Conservation (phyloP, 2,329 filamentous ascomycete species). For the Penicillium brasilianum region DNA sequence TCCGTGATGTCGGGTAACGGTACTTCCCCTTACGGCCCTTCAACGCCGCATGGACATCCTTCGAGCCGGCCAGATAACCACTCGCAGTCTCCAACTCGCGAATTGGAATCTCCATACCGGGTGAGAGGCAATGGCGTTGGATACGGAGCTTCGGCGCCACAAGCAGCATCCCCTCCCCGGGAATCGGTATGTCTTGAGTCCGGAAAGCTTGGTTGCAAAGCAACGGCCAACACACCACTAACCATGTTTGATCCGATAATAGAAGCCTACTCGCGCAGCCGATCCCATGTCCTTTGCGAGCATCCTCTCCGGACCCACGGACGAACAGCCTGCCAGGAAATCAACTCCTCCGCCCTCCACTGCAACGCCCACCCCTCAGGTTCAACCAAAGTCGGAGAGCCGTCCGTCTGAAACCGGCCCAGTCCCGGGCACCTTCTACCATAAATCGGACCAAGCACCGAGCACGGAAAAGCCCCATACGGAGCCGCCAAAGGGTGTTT, state of each 20-base stretch:
- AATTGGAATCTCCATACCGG: conserved; percentile 43
- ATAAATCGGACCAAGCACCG: conserved; percentile 38
- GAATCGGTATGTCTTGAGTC: conserved; percentile 44
- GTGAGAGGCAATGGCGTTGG: conserved; percentile 37
- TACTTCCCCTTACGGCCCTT: conserved; percentile 44
- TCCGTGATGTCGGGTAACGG: conserved; percentile 43
- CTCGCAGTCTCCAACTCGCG: conserved; percentile 50
- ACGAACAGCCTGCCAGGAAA: conserved; percentile 59
- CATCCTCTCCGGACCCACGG: conserved; percentile 81
- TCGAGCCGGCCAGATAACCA: conserved; percentile 42
- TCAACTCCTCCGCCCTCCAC: conserved; percentile 49
- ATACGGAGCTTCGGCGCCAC: conserved; percentile 39
- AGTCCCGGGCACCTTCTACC: conserved; percentile 32
- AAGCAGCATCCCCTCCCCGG: conserved; percentile 45
- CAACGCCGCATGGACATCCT: conserved; percentile 50
- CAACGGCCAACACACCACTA: conserved; percentile 20
- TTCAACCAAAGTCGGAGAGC: conserved; percentile 19
- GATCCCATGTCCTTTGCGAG: conserved; percentile 97
- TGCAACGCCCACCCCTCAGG: conserved; percentile 25
- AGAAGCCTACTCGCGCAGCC: conserved; percentile 75
- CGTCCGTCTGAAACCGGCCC: conserved; percentile 32
- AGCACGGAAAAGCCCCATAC: conserved; percentile 31
- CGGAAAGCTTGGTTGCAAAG: background rate
- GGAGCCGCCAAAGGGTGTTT: conserved; percentile 12
- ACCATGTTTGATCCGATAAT: conserved; percentile 23